Evolutionary conservation across 2,329 filamentous ascomycete genomes (phyloP), one percentile per base, ranked within the genome.

Genomic region (Pyrenochaeta sp.): DNA sequence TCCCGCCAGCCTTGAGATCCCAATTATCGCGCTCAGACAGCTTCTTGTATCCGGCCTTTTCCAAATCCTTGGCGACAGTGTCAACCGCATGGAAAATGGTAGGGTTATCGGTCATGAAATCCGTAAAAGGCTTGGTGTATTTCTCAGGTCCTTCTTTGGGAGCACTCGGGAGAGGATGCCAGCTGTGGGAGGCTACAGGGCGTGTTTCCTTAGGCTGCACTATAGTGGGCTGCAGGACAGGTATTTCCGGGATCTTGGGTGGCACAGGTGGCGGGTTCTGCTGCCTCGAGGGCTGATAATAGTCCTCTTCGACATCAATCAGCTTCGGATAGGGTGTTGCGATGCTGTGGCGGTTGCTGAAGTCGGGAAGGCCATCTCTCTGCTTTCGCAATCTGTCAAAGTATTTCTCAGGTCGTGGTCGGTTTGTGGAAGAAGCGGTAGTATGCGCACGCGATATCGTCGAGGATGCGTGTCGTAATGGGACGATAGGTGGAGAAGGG

Each of bases 31-130:
- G 85, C 65, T 93, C 83, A 6, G 86, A 87, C n/a, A 92, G 80
- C 82, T 88, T 86, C 48, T 79, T 81, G 73, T 89, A 99, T 30
- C 90, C 93, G 24, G 83, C 78, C 26, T 83, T 79, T 51, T 81
- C 77, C 34, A 96, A 81, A 62, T 91, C 86, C 44, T 80, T 77
- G 61, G 87, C 85, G 68, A 96, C 90, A 59, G 90, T 83, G 44
- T 85, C 82, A 19, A 96, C 91, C 1, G 90, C 85, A 65, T 99
- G 94, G 71, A 96, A 99, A 32, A 96, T 83, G 7, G 94, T 97
- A 0, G 94, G 94, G 67, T 96, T 96, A 51, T 88, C 81, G 30
- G 85, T 88, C 76, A 97, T 82, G 68, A 96, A 97, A 38, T 90
- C 81, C 68, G 88, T 87, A 69, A 96, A 96, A 1, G 91, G 90